Conservation (phyloP, 108 stramenopile species). For the Nannochloropsis salina region DNA sequence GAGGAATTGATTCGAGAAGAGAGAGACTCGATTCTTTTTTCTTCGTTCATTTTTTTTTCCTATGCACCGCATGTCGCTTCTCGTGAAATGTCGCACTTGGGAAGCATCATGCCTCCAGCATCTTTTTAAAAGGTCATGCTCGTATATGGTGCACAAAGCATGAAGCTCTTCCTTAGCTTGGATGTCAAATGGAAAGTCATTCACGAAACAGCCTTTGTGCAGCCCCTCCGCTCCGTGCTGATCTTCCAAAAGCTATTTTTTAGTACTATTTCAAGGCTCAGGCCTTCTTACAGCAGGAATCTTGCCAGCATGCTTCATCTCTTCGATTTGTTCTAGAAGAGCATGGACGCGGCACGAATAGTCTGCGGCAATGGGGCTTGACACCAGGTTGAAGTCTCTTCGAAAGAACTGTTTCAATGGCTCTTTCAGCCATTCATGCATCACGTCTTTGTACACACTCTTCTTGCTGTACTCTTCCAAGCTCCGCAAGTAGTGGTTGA, state of each 20-base stretch:
- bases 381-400: background rate
- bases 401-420: slow-evolving; percentile 6
- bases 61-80: too few species aligned
- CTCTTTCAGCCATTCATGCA: background rate
- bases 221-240: too few species aligned
- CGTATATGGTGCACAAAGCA: too few species aligned
- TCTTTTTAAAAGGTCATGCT: too few species aligned
- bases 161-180: too few species aligned
- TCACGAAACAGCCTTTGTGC: too few species aligned
- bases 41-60: too few species aligned
- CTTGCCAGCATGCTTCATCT: background rate
- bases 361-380: background rate
- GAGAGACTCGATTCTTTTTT: too few species aligned
- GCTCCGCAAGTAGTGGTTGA: background rate
- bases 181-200: too few species aligned
- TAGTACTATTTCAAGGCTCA: background rate
- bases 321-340: background rate
- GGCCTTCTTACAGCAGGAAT: background rate
- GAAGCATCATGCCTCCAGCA: too few species aligned
- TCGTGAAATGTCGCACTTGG: too few species aligned
- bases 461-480: background rate
- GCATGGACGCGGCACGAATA: background rate
- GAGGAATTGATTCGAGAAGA: too few species aligned
- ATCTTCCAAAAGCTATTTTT: background rate
- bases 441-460: background rate